Conservation (phyloP, 805 yeast species). For the Kluyveromyces lactis region DNA sequence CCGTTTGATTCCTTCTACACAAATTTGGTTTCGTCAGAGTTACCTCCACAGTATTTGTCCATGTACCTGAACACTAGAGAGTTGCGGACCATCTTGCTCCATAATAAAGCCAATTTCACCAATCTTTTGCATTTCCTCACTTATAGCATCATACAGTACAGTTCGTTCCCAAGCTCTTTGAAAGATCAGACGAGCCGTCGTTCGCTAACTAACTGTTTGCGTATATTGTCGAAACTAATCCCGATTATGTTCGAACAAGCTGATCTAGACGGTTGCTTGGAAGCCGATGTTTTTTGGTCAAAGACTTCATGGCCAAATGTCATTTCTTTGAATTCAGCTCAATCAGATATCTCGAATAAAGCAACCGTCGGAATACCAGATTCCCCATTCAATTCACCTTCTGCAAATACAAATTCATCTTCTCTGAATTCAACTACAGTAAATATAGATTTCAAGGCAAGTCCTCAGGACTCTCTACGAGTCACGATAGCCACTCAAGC, state of each 20-base stretch:
- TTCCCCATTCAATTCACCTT: constrained; percentile 1
- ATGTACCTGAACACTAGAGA: constrained; percentile 42
- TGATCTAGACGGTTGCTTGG: constrained; percentile 28
- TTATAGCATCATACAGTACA: constrained; percentile 20
- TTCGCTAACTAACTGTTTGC: constrained; percentile 47
- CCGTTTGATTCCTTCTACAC: constrained; percentile 4
- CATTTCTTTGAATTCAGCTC: constrained; percentile 38
- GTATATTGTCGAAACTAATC: constrained; percentile 54
- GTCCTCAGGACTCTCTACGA: constrained; percentile 2
- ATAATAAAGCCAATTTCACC: constrained; percentile 49
- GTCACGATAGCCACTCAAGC: neutral
- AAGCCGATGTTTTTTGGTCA: constrained; percentile 17
- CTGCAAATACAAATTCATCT: neutral
- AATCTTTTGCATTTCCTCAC: constrained; percentile 39
- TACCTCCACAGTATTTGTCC: constrained; percentile 4
- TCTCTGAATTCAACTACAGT: neutral
- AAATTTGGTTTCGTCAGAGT: neutral
- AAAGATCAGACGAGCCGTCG: constrained; percentile 12
- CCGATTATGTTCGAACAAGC: constrained; percentile 59
- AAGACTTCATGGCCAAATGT: constrained; percentile 10
- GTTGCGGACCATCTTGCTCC: constrained; percentile 48
- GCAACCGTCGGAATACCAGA: constrained; percentile 4
- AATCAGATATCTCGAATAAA: constrained; percentile 8
- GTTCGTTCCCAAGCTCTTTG: neutral
- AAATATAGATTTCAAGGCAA: neutral